Conservation (phyloP, 1,139 yeast species). For the Eremothecium sinecaudum region DNA sequence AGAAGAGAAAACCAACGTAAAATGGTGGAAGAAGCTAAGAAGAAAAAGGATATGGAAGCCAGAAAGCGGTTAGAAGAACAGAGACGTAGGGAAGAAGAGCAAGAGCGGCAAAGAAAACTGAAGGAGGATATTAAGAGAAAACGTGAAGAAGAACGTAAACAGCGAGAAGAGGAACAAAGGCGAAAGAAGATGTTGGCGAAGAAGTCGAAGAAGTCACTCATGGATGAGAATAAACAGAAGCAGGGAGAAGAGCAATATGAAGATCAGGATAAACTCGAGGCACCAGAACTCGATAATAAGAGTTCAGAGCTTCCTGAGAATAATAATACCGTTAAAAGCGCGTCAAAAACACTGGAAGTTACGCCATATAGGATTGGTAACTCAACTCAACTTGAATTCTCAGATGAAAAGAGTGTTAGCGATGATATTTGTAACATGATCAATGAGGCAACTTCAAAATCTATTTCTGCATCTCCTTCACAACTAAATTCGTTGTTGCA, state of each 20-base stretch:
- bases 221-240: constrained; percentile 15
- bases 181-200: constrained; percentile 36
- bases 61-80: constrained; percentile 37
- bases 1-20: constrained; percentile 36
- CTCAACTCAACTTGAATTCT: constrained; percentile 1
- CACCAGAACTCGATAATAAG: constrained; percentile 24
- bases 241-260: constrained; percentile 33
- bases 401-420: constrained; percentile 11
- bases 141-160: constrained; percentile 36
- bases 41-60: constrained; percentile 36
- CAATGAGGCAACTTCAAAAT: constrained; percentile 23
- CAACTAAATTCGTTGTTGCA: constrained; percentile 1
- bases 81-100: constrained; percentile 33
- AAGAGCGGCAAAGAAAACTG: constrained; percentile 34
- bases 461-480: constrained; percentile 12
- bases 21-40: constrained; percentile 30
- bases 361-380: constrained; percentile 8
- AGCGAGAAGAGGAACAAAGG: constrained; percentile 37
- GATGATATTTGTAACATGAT: constrained; percentile 25
- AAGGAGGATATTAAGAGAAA: constrained; percentile 34
- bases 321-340: not conserved
- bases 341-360: constrained; percentile 9
- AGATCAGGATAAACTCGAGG: constrained; percentile 32
- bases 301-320: constrained; percentile 23
- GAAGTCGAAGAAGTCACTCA: constrained; percentile 5